Conservation (phyloP, 768 basidiomycete species). For the Pisolithus marmoratus region DNA sequence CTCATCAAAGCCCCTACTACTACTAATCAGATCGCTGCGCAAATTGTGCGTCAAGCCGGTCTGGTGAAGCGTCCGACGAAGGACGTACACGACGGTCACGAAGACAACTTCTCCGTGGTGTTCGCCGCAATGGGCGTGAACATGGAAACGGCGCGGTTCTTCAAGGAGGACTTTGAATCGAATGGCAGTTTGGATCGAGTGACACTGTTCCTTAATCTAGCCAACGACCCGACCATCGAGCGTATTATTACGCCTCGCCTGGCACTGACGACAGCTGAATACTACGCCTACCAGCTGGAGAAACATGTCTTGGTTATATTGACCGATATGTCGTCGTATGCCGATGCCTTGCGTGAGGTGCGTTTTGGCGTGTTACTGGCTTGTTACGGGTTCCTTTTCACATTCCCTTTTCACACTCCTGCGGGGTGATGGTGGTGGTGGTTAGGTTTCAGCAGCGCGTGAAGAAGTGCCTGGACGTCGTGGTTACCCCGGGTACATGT, state of each 20-base stretch:
- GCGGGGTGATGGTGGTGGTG: not conserved
- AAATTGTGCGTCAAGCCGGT: slow-evolving; percentile 99
- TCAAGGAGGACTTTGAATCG: slow-evolving; percentile 99
- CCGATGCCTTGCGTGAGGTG: slow-evolving; percentile 92
- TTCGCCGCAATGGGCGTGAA: slow-evolving; percentile 99
- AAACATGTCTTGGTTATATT: slow-evolving; percentile 99
- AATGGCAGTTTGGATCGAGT: slow-evolving; percentile 97
- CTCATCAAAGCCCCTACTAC: slow-evolving; percentile 1
- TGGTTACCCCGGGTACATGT: slow-evolving; percentile 98
- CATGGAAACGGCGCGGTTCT: slow-evolving; percentile 99
- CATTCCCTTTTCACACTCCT: not conserved
- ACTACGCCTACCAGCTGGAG: slow-evolving; percentile 99
- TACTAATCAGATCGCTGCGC: slow-evolving; percentile 82
- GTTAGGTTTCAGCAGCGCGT: slow-evolving; percentile 86
- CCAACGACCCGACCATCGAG: slow-evolving; percentile 99
- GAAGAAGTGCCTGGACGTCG: slow-evolving; percentile 99
- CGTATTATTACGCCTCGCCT: slow-evolving; percentile 99
- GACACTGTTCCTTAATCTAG: slow-evolving; percentile 96
- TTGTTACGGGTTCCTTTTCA: not conserved
- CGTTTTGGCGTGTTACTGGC: slow-evolving; percentile 25
- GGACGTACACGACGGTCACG: slow-evolving; percentile 96
- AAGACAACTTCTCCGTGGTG: slow-evolving; percentile 99
- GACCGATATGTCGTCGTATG: slow-evolving; percentile 99
- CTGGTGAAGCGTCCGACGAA: slow-evolving; percentile 95
- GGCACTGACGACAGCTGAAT: slow-evolving; percentile 96